Evolutionary conservation across 2,329 filamentous ascomycete species (phyloP).

Genomic region (Fusarium aywerte): DNA sequence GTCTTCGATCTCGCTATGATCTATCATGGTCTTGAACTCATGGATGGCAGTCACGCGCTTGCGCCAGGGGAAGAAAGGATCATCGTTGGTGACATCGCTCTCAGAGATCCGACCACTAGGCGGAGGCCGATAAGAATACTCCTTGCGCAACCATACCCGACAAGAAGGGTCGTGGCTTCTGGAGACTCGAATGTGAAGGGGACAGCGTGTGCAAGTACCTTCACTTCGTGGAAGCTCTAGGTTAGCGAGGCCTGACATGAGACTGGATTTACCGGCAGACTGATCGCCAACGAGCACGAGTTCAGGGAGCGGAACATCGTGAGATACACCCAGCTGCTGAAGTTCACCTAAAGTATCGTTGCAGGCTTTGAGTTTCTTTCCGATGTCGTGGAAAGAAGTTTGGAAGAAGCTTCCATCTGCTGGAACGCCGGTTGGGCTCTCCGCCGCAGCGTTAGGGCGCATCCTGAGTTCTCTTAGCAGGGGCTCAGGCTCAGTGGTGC

Average conservation of each 20-base stretch:
- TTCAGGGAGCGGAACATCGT: constrained; percentile 77
- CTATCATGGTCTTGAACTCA: constrained; percentile 71
- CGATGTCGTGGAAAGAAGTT: constrained; percentile 64
- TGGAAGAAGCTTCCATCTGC: constrained; percentile 55
- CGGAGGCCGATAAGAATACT: constrained; percentile 67
- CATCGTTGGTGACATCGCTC: constrained; percentile 59
- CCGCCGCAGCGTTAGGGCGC: constrained; percentile 38
- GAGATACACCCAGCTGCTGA: constrained; percentile 76
- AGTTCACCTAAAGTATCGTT: constrained; percentile 75
- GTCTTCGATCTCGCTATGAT: constrained; percentile 72
- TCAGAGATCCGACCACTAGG: constrained; percentile 54
- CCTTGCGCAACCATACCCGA: constrained; percentile 70
- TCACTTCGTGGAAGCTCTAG: constrained; percentile 77
- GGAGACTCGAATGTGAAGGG: constrained; percentile 80
- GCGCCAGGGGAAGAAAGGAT: constrained; percentile 74
- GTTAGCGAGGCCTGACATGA: constrained; percentile 72
- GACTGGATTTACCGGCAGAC: constrained; percentile 81
- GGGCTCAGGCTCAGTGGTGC: constrained; percentile 51
- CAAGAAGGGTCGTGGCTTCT: constrained; percentile 72
- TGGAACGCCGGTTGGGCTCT: constrained; percentile 44
- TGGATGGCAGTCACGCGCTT: constrained; percentile 58
- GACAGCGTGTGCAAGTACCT: constrained; percentile 82
- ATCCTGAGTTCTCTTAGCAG: constrained; percentile 53
- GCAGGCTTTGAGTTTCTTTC: constrained; percentile 70
- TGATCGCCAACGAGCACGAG: constrained; percentile 88